Evolutionary conservation across 352 stramenopile species (phyloP).

Genomic region (Phytophthora aleatoria): DNA sequence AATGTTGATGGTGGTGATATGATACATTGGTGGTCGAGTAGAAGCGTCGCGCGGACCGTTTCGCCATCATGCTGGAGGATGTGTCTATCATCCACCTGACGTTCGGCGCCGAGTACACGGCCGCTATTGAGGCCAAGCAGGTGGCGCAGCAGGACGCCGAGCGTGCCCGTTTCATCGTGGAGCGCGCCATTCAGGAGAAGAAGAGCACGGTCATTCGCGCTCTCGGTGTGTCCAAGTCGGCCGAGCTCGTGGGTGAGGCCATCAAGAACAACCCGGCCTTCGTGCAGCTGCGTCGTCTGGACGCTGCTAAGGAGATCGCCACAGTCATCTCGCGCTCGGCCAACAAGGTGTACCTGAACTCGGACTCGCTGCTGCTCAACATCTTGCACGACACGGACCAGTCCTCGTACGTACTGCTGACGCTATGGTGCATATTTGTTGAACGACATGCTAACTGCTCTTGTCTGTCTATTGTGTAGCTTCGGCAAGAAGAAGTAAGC

Average conservation of each 20-base stretch:
- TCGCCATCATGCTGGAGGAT: constrained; percentile 96
- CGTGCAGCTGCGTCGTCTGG: constrained; percentile 98
- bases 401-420: constrained; percentile 47
- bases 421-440: not conserved
- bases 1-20: constrained; percentile 3
- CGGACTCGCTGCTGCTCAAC: constrained; percentile 98
- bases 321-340: constrained; percentile 93
- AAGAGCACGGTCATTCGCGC: constrained; percentile 97
- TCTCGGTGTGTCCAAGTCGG: constrained; percentile 98
- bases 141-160: constrained; percentile 99
- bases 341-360: constrained; percentile 98
- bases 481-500: constrained; percentile 55
- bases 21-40: constrained; percentile 33
- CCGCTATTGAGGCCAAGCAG: constrained; percentile 99
- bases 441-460: not conserved
- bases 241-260: constrained; percentile 97
- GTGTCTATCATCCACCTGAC: constrained; percentile 99
- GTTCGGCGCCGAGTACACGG: constrained; percentile 99
- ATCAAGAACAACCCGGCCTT: constrained; percentile 99
- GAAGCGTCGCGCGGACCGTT: constrained; percentile 88
- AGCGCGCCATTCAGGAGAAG: constrained; percentile 99
- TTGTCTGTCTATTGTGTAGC: constrained; percentile 11
- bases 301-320: constrained; percentile 99
- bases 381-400: constrained; percentile 82
- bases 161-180: constrained; percentile 98